Evolutionary conservation across 2,329 filamentous ascomycete genomes (phyloP).

Genomic region (Cladosporium sp.): DNA sequence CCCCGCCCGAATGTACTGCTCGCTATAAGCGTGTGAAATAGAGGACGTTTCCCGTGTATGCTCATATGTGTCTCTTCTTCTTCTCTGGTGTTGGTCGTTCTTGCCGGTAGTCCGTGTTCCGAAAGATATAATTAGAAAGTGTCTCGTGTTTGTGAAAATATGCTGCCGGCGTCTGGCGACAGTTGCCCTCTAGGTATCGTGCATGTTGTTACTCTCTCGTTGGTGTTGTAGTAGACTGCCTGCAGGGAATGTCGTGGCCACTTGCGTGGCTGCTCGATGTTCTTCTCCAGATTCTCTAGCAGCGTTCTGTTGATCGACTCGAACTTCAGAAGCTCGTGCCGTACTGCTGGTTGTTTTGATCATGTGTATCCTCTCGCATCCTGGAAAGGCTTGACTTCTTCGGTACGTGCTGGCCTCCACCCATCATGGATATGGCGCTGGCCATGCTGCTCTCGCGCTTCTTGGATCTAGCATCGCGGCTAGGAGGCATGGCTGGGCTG

Average conservation of each 20-base stretch:
- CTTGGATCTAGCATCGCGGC: slow-evolving; percentile 23
- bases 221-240: neutral
- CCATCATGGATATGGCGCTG: slow-evolving; percentile 25
- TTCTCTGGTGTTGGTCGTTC: neutral
- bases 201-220: neutral
- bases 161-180: neutral
- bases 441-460: slow-evolving; percentile 38
- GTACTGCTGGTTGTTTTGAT: slow-evolving; percentile 11
- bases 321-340: slow-evolving; percentile 13
- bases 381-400: slow-evolving; percentile 42
- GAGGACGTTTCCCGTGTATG: neutral
- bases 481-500: slow-evolving; percentile 28
- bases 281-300: neutral
- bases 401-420: slow-evolving; percentile 21
- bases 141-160: neutral
- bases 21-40: neutral
- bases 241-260: neutral
- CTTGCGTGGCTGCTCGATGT: neutral
- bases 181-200: neutral
- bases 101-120: neutral
- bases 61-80: neutral
- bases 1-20: neutral
- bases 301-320: neutral
- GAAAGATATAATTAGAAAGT: neutral
- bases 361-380: slow-evolving; percentile 34